Base-by-base conservation (phyloP, 305 asterid genomes). In the Fraxinus dipetala region DNA sequence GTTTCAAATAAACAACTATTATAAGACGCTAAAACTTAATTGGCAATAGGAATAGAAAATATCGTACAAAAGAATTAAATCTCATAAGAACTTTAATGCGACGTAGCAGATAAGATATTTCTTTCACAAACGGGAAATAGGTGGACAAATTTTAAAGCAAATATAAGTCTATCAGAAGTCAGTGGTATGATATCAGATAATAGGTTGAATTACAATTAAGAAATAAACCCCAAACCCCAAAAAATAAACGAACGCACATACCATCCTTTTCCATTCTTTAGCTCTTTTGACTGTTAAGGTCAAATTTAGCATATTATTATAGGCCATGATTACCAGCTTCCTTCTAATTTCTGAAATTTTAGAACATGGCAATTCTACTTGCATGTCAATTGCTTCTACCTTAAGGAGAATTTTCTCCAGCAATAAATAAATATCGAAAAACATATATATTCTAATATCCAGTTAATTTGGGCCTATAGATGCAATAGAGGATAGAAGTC, bases 1-100 rank as follows among this genome's bases (percentile, higher is more conserved):
- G 86, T 78, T 83, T 54, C 84, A 81, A 82, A 35, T 78, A 72
- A 26, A 63, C 31, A 61, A 61, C 67, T 56, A 56, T 56, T 5
- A 56, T 56, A 56, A 56, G 67, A 56, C 2, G 9, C 67, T 56
- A 26, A 18, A 18, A 61, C 32, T 61, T 61, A 20, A 24, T 22
- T 61, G 72, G 72, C 31, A 22, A 61, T 61, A 61, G 31, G 32
- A 61, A 61, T 9, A 61, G 72, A 20, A 51, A 20, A 61, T 20
- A 20, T 61, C 31, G 0, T 20, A 24, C 13, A 61, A 61, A 61
- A 61, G 22, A 22, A 61, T 61, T 20, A 61, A 9, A 22, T 61
- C 32, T 61, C 31, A 14, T 20, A 61, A 61, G 72, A 61, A 22
- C 32, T 61, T 61, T 22, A 9, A 22, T 22, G 3, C 14, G 5